Base-by-base conservation (phyloP, 371 early-diverging fungal species). In the Syncephalastrum contaminatum region DNA sequence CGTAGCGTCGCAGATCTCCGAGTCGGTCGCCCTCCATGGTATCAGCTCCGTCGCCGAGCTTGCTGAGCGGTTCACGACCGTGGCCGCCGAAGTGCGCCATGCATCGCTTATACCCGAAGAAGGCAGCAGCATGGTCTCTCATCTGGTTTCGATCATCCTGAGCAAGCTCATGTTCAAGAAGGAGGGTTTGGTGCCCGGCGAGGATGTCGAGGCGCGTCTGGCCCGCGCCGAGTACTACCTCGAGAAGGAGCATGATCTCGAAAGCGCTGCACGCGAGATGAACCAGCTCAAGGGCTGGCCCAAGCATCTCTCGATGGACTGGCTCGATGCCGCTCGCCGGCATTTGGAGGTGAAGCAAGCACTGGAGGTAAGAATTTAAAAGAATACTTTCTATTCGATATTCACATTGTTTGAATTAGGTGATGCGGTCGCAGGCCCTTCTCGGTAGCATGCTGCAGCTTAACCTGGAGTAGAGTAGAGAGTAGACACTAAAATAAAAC, bases 211-310 rank as follows among this genome's bases (percentile, higher is more conserved):
- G 62, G 79, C 94, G 1, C 80, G 95, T 50, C 64, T 97, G 46
- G 88, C 95, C 10, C 86, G 98, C 51, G 75, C 91, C 15, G 81
- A 91, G 63, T 84, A 85, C 63, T 88, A 89, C 66, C 71, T 98
- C 51, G 54, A 64, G 18, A 63, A 71, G 39, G 81, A 85, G 51
- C 85, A 84, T 42, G 92, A 96, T 69, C 64, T 98, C 54, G 97
- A 97, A 51, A 75, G 75, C 47, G 96, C 96, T n/a, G 74, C 94
- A 18, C 80, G 97, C 55, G 97, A 98, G 69, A 59, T 96, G 58
- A 97, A 97, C 70, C 95, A 93, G 69, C 80, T 98, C 56, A 83
- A 74, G 53, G 97, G 98, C 8, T 98, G 98, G 98, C 88, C 94
- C 7, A 91, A 90, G 75, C 80, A 76, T 59, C 71, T 98, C 51